Evolutionary conservation across 2,329 filamentous ascomycete genomes (phyloP).

Genomic region (Fusarium incarnatum): DNA sequence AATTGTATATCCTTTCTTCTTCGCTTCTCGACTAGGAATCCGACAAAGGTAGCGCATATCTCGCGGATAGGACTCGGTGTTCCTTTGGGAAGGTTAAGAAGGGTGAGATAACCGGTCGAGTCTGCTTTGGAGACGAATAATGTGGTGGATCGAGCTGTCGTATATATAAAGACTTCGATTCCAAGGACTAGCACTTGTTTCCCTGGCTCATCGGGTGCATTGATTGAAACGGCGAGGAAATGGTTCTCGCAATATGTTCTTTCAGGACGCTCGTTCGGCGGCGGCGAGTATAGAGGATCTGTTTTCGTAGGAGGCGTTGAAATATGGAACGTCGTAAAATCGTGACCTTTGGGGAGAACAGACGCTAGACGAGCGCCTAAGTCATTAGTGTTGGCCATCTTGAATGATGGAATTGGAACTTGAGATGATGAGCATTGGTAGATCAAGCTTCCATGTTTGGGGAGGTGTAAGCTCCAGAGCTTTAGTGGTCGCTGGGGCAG

Average conservation of each 20-base stretch:
- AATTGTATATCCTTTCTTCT: constrained; percentile 74
- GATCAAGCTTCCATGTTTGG: not conserved
- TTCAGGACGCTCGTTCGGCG: constrained; percentile 77
- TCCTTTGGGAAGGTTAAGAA: constrained; percentile 71
- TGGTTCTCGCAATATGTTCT: constrained; percentile 89
- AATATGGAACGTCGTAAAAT: constrained; percentile 83
- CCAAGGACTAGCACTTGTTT: constrained; percentile 79
- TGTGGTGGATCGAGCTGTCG: constrained; percentile 81
- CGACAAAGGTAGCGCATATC: constrained; percentile 79
- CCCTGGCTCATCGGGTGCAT: constrained; percentile 38
- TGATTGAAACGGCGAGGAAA: constrained; percentile 69
- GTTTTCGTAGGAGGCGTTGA: constrained; percentile 84
- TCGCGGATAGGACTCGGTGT: constrained; percentile 78
- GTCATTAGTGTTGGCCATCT: constrained; percentile 24
- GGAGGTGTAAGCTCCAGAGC: constrained; percentile 16
- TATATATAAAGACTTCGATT: constrained; percentile 89
- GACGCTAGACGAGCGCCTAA: constrained; percentile 54
- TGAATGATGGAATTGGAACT: constrained; percentile 12
- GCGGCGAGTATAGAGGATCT: constrained; percentile 81
- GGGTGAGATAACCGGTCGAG: constrained; percentile 86
- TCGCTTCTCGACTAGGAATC: constrained; percentile 76
- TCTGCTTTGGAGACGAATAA: constrained; percentile 98
- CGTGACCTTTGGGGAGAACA: constrained; percentile 64
- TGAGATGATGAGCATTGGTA: constrained; percentile 6
- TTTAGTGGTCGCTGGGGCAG: constrained; percentile 33